Evolutionary conservation across 345 rosid genomes (phyloP).

Genomic region (Fremontodendron californicum): DNA sequence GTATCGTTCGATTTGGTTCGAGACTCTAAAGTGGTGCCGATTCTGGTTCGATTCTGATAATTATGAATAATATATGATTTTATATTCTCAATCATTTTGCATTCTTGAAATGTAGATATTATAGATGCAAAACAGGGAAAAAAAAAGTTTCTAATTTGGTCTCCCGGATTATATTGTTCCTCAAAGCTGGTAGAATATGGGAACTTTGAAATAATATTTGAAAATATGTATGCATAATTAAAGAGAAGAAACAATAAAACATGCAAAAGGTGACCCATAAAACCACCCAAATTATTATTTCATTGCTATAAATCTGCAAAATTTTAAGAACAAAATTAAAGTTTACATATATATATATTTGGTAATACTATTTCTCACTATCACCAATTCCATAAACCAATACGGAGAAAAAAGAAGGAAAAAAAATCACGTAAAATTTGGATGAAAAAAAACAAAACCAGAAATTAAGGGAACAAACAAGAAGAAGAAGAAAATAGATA

Average conservation of each 20-base stretch:
- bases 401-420: background rate
- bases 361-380: background rate
- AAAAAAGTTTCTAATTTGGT: background rate
- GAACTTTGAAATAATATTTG: background rate
- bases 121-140: background rate
- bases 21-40: too few relatives aligned
- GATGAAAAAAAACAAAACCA: background rate
- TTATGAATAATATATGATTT: background rate
- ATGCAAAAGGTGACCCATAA: background rate
- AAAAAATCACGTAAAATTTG: background rate
- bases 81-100: background rate
- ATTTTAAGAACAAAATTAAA: background rate
- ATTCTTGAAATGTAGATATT: background rate
- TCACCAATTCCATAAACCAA: background rate
- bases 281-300: background rate
- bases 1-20: too few relatives aligned
- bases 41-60: too few relatives aligned
- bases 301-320: background rate
- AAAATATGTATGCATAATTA: too few relatives aligned
- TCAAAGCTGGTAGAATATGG: background rate
- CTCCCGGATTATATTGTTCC: background rate
- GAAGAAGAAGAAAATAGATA: background rate
- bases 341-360: background rate
- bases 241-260: background rate
- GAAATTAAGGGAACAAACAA: background rate